These are phyloP conservation scores for Pyrenophora teres DNA, from an alignment of 2,329 filamentous ascomycete species.

Conservation along the genomic window DNA sequence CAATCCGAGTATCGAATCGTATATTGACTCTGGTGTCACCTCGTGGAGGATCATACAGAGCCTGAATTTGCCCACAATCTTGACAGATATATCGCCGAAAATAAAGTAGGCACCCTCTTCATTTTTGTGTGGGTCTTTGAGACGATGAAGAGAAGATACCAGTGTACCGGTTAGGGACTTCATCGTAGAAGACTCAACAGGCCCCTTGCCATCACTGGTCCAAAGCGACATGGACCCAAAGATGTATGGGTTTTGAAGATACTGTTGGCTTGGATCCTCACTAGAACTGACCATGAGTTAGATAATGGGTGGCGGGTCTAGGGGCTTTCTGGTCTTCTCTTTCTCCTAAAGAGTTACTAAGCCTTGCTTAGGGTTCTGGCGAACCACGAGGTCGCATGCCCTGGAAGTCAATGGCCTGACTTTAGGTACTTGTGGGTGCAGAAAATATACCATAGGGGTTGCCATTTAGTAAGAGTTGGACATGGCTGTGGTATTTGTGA, in stretches of 20 bases:
- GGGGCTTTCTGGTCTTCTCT: constrained; percentile 83
- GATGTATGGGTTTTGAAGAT: constrained; percentile 67
- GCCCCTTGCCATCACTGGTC: constrained; percentile 53
- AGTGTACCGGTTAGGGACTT: constrained; percentile 70
- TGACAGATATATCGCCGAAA: constrained; percentile 85
- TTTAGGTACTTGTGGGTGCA: background rate
- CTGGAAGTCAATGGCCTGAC: background rate
- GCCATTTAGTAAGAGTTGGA: no score
- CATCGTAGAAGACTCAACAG: constrained; percentile 45
- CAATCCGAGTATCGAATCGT: no score
- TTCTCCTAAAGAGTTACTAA: constrained; percentile 70
- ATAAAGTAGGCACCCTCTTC: constrained; percentile 84
- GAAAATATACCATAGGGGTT: background rate
- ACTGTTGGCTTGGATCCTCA: constrained; percentile 64
- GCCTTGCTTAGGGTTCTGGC: constrained; percentile 70
- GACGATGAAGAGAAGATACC: constrained; percentile 78
- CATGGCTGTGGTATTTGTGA: no score
- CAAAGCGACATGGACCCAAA: constrained; percentile 65
- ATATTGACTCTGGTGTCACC: constrained; percentile 27
- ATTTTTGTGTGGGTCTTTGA: constrained; percentile 75
- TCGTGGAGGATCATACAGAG: constrained; percentile 78
- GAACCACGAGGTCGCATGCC: constrained; percentile 46
- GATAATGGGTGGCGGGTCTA: constrained; percentile 85
- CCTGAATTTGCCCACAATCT: constrained; percentile 71
- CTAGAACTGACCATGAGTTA: constrained; percentile 64